A percentile compares a stretch with the other conserved stretches of the same genome.
Conservation (phyloP, 2,329 filamentous ascomycete species). For the Ceratocystis smalleyi region DNA sequence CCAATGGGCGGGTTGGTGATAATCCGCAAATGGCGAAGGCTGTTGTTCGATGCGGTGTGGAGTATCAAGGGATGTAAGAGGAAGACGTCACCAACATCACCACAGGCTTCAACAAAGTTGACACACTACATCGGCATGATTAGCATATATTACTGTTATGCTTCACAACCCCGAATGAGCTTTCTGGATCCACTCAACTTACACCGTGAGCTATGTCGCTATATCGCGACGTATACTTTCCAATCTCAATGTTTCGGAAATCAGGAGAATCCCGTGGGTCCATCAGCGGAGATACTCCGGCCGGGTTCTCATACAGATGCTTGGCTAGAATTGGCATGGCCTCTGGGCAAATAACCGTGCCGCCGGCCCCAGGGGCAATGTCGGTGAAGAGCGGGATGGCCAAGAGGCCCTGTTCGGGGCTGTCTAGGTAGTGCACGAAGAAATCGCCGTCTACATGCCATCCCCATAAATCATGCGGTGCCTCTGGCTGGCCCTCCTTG, state of each 20-base stretch:
- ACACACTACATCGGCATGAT: constrained; percentile 22
- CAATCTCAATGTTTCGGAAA: constrained; percentile 27
- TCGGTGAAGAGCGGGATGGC: constrained; percentile 55
- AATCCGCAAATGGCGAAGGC: constrained; percentile 20
- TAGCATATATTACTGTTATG: neutral
- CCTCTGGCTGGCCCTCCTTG: constrained; percentile 33
- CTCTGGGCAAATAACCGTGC: constrained; percentile 47
- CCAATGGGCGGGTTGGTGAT: constrained; percentile 28
- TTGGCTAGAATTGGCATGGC: constrained; percentile 42
- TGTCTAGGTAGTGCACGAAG: constrained; percentile 57
- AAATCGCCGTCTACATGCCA: constrained; percentile 63
- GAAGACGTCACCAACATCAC: constrained; percentile 40
- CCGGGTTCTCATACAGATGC: constrained; percentile 44
- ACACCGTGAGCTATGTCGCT: constrained; percentile 23
- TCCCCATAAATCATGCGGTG: constrained; percentile 36
- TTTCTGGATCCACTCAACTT: neutral
- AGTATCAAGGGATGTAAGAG: constrained; percentile 46
- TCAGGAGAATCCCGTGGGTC: constrained; percentile 35
- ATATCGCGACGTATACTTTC: constrained; percentile 32
- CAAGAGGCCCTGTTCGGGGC: constrained; percentile 50
- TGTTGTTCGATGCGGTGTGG: constrained; percentile 33
- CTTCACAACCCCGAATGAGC: neutral
- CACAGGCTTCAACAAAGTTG: constrained; percentile 39
- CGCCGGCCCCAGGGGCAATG: constrained; percentile 43
- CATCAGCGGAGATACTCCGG: constrained; percentile 53